phyloP scores from a whole-genome alignment of 2,329 filamentous ascomycete genomes.

The Spiromastix sp. region DNA sequence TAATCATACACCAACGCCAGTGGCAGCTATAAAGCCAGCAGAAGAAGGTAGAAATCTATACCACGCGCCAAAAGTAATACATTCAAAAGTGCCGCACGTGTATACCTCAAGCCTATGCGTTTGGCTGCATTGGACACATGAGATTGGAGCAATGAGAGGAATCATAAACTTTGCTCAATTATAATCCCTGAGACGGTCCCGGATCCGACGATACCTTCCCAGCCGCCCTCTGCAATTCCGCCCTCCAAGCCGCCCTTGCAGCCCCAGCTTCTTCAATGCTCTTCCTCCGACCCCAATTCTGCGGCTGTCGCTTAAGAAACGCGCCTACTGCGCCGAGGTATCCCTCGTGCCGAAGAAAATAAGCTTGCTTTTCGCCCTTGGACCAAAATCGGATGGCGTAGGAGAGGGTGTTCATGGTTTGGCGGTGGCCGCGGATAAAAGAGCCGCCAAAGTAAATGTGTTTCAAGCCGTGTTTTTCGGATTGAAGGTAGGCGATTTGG shows the following conservation, averaged over 20 bases:
- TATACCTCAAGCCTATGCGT: too few relatives aligned
- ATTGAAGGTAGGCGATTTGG: constrained; percentile 95
- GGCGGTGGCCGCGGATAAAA: constrained; percentile 90
- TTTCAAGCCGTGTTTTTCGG: constrained; percentile 80
- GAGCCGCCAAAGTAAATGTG: constrained; percentile 97
- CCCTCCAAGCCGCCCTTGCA: constrained; percentile 16
- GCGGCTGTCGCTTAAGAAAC: constrained; percentile 81
- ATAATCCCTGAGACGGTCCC: too few relatives aligned
- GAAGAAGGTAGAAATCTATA: too few relatives aligned
- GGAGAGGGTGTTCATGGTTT: constrained; percentile 94
- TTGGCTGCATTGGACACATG: too few relatives aligned
- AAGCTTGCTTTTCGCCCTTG: constrained; percentile 85
- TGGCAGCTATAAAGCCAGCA: too few relatives aligned
- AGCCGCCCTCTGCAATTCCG: not conserved
- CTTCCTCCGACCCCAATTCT: constrained; percentile 78
- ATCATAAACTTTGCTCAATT: too few relatives aligned
- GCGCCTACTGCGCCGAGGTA: constrained; percentile 91
- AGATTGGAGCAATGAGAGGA: too few relatives aligned
- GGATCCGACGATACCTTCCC: too few relatives aligned
- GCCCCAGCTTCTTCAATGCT: constrained; percentile 52
- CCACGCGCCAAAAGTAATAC: too few relatives aligned
- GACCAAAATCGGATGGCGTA: constrained; percentile 99
- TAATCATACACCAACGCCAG: too few relatives aligned
- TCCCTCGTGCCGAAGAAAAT: constrained; percentile 90
- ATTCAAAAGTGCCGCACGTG: too few relatives aligned